Base-by-base conservation (phyloP, 345 rosid genomes). In the Gossypium anomalum region DNA sequence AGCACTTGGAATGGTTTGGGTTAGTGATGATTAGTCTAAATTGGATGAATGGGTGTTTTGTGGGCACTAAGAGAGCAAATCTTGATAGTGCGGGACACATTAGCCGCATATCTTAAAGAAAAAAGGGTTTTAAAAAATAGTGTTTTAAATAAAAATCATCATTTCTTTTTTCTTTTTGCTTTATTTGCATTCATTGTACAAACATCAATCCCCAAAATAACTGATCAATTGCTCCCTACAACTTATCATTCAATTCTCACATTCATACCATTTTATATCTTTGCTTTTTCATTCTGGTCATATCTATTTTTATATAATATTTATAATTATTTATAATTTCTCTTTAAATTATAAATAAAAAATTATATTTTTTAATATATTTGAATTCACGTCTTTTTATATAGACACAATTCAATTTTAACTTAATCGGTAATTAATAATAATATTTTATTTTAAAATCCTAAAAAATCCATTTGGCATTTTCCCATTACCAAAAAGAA, bases 71-170 rank as follows among this genome's bases (percentile, higher is more conserved):
- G 13, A 49, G 49, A 20, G 23, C 68, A 59, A 76, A 76, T 76
- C 74, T 57, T 49, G 4, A 17, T 62, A 79, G 77, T 76, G 84
- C 77, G 80, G 12, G n/a, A 61, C 77, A 78, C 76, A 73, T 22
- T 72, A 74, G 67, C 58, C 73, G 73, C 74, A 19, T 75, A 64
- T 1, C 38, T 23, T 22, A 14, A 29, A 43, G 9, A 25, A 1
- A 1, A 41, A 9, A 45, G 49, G 60, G 11, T 2, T 11, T 2
- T 23, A 59, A 43, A 7, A 0, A 29, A 3, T 27, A 27, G 29
- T 27, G 29, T 27, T 27, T 27, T 27, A 53, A 53, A 53, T 7
- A 53, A 16, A 20, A 60, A 25, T 5, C 56, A 72, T 60, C 45
- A 44, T 47, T 59, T 25, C 2, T 45, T 17, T 6, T 5, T 7